phyloP scores from a whole-genome alignment of 129 eudicot genomes.

The Pulicaria dysenterica region DNA sequence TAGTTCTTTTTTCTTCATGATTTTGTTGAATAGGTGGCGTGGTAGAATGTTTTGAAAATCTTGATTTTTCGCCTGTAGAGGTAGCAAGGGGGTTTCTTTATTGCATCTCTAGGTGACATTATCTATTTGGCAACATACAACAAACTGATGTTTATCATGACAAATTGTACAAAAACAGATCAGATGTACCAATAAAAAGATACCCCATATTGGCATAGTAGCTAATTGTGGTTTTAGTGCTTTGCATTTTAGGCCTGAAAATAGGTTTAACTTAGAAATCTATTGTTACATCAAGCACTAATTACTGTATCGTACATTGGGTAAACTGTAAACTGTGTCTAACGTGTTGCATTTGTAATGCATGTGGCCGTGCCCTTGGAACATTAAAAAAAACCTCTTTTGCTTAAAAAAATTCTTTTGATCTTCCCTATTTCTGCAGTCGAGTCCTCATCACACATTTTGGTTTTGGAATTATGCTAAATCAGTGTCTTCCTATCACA shows the following conservation, averaged over 20 bases:
- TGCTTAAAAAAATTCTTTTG: not conserved
- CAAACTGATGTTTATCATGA: slow-evolving; percentile 1
- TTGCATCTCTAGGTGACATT: too few species aligned
- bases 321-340: not conserved
- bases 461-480: not conserved
- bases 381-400: not conserved
- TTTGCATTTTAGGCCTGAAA: not conserved
- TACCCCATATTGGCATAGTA: not conserved
- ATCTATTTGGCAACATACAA: not conserved
- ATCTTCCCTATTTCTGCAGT: not conserved
- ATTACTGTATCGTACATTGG: not conserved
- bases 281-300: not conserved
- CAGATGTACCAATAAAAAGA: too few species aligned
- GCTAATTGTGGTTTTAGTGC: not conserved
- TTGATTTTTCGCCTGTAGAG: not conserved
- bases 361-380: not conserved
- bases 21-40: not conserved
- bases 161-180: not conserved
- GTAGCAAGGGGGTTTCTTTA: too few species aligned
- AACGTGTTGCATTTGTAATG: not conserved
- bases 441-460: not conserved
- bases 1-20: not conserved
- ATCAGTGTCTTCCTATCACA: slow-evolving; percentile 26
- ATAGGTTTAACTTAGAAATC: not conserved
- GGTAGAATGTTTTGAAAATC: slow-evolving; percentile 2